Percentiles rank a stretch among this genome's conserved stretches.
These are phyloP conservation scores for Penicillium sp. DNA, from an alignment of 2,329 filamentous ascomycete genomes.

Conservation along the genomic window DNA sequence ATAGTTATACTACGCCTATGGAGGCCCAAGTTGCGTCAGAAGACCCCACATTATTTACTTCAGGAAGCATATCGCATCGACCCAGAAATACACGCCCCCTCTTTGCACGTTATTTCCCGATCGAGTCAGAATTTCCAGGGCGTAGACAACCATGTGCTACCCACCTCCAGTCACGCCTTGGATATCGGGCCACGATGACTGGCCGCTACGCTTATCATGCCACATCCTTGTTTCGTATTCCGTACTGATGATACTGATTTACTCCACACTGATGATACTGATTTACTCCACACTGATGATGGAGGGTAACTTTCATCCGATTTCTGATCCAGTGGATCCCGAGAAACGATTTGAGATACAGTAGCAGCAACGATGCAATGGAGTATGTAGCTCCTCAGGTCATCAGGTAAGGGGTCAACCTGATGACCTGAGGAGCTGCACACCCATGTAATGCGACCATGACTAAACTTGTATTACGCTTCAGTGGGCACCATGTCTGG, in stretches of 20 bases:
- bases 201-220: background rate
- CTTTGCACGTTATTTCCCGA: constrained; percentile 18
- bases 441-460: background rate
- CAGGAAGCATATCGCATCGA: constrained; percentile 1
- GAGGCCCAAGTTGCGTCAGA: constrained; percentile 9
- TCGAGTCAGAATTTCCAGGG: constrained; percentile 25
- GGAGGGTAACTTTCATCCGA: background rate
- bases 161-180: background rate
- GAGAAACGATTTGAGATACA: background rate
- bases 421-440: no score
- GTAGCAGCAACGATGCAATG: background rate
- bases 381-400: no score
- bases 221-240: background rate
- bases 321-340: background rate
- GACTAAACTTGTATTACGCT: constrained; percentile 9
- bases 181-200: background rate
- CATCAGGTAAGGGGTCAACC: no score
- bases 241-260: background rate
- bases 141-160: background rate
- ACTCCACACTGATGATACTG: background rate
- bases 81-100: background rate
- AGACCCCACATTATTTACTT: constrained; percentile 18
- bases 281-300: background rate
- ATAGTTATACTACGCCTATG: constrained; percentile 14
- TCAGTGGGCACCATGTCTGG: constrained; percentile 11